Base-by-base conservation (phyloP, 371 early-diverging fungal genomes). In the Rhizopus microsporus region DNA sequence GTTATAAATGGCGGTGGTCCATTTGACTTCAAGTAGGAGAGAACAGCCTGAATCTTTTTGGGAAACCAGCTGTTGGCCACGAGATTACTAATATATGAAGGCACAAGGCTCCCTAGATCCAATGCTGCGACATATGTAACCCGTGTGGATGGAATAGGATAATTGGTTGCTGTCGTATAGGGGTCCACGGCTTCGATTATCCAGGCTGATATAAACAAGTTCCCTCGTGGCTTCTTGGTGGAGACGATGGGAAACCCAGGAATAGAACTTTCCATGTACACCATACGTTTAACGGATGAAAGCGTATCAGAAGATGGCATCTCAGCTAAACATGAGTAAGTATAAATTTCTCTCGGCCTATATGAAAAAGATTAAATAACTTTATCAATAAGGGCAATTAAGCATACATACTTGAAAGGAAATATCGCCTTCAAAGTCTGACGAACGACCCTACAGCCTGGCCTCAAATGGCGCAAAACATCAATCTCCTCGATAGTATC, bases 71-170 rank as follows among this genome's bases (percentile, higher is more conserved):
- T 56, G 35, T 56, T 65, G 4, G 76, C 77, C 16, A 80, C 63
- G 52, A 80, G 47, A 9, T 78, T 81, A 42, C 85, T 84, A 39
- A 84, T 66, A 51, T 77, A 73, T 1, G 80, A 72, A 35, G 85
- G 85, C 1, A 84, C 71, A 0, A 76, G 68, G 3, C 63, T 60
- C 4, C 85, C 85, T 1, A 84, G 54, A 57, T 84, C 85, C 16
- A 83, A 31, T 6, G 82, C 72, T 2, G 72, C 74, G 38, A 84
- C 74, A 51, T 65, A 77, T 0, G 78, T 81, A 4, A 77, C 83
- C 0, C 83, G 77, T 8, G 76, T 81, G 0, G 83, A 82, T 5
- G 85, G 85, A 13, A 84, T 84, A 0, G 83, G 85, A 54, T 84
- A 80, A 31, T 79, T 82, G 23, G 66, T 68, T 3, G 73, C 65